Evolutionary conservation across 2,329 filamentous ascomycete genomes (phyloP), one percentile per base, ranked within the genome.

Genomic region (Nothophaeocryptopus gaeumannii): DNA sequence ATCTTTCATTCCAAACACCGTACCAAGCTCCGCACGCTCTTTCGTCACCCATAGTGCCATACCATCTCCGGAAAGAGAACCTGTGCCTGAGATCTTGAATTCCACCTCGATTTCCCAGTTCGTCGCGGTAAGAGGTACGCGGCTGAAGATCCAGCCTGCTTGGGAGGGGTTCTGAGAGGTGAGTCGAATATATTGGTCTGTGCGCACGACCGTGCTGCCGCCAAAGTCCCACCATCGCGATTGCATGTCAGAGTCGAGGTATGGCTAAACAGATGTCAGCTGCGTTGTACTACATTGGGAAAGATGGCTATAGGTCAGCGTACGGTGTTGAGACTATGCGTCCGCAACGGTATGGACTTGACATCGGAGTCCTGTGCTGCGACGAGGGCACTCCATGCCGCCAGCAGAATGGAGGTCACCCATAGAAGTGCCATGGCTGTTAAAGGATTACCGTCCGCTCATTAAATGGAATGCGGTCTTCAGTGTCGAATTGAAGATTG

Each of bases 221-320:
- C 93, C 93, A 80, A 95, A 99, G 75, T 99, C 93, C 74, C 92
- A 99, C 92, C 93, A 99, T 69, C 93, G 86, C 75, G 89, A 96
- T 75, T 95, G 88, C 85, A 97, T 91, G 72, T 97, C 93, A 54
- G 90, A 93, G 74, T 99, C 93, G 63, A 99, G 83, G 74, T 96
- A 99, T 55, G 93, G 93, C 87, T 96, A 67, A 5, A 39, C n/a
- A 35, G 8, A 33, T 15, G 39, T 42, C 29, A 42, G 39, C 39
- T 32, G n/a, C 11, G 32, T 9, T 12, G 16, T 13, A 32, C 10
- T 12, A 30, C 15, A 20, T 32, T 29, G 20, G 26, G 14, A 7
- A 12, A 29, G 16, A 5, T 13, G 2, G 9, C 11, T 8, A n/a
- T 16, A 11, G 31, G 11, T 42, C 2, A n/a, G 29, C 59, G 32